Percentiles rank a stretch among this genome's conserved stretches.
Conservation (phyloP, 2,329 filamentous ascomycete genomes). For the Amesomyces nigricolor region DNA sequence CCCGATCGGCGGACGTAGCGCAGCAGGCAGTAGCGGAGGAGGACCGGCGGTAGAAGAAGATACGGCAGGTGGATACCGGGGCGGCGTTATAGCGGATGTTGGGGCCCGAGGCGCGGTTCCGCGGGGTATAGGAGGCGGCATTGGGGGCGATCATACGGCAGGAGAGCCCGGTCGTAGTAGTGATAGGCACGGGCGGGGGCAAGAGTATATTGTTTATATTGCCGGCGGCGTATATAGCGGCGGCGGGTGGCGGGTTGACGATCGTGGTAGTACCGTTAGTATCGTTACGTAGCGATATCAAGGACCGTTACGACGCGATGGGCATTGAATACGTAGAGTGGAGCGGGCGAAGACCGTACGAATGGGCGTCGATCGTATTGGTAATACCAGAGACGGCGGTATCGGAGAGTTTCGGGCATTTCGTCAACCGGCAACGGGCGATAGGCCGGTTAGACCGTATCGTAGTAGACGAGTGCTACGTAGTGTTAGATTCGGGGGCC, state of each 20-base stretch:
- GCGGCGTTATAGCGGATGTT: constrained; percentile 12
- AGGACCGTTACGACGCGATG: neutral
- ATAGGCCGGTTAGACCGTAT: constrained; percentile 5
- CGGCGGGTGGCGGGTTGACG: neutral
- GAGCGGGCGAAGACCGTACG: neutral
- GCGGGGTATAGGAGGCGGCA: constrained; percentile 8
- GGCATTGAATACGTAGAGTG: neutral
- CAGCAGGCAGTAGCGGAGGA: neutral
- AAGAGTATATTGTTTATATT: constrained; percentile 24
- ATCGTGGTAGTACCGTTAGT: constrained; percentile 8
- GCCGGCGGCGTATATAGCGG: neutral
- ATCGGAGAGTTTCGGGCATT: neutral
- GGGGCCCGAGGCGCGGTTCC: constrained; percentile 9
- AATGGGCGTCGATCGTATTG: neutral
- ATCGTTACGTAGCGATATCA: neutral
- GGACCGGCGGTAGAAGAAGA: neutral
- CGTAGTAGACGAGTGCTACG: constrained; percentile 6
- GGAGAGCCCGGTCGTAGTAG: constrained; percentile 14
- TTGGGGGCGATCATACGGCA: constrained; percentile 11
- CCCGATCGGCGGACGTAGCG: neutral
- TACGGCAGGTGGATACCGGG: neutral
- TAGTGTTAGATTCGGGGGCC: constrained; percentile 5
- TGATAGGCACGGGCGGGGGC: constrained; percentile 14
- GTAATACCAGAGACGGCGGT: constrained; percentile 4
- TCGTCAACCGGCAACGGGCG: constrained; percentile 3